phyloP scores from a whole-genome alignment of 352 stramenopile genomes.

The Phytopythium helicoides region DNA sequence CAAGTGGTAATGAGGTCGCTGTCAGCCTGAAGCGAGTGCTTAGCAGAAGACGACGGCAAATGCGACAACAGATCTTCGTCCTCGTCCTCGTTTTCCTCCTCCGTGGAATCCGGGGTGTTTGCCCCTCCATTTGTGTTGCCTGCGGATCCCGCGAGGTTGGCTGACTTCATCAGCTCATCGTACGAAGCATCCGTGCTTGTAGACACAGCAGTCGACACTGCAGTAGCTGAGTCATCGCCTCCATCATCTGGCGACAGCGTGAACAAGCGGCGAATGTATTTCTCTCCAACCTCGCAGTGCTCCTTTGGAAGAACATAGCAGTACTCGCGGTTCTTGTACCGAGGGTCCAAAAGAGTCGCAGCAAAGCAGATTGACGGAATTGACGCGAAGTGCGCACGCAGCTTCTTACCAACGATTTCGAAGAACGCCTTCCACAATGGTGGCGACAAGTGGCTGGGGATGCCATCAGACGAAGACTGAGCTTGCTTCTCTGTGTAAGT shows the following conservation, averaged over 20 bases:
- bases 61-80: slow-evolving; percentile 75
- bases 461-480: slow-evolving; percentile 15
- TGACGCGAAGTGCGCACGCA: slow-evolving; percentile 52
- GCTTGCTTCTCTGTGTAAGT: slow-evolving; percentile 69
- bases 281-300: slow-evolving; percentile 54
- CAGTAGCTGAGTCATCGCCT: background rate
- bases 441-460: slow-evolving; percentile 35
- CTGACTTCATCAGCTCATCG: slow-evolving; percentile 21
- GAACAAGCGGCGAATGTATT: slow-evolving; percentile 56
- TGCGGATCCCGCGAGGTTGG: background rate
- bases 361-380: slow-evolving; percentile 61
- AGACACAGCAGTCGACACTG: background rate
- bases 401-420: slow-evolving; percentile 38
- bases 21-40: slow-evolving; percentile 35
- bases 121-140: background rate
- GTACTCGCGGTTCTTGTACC: slow-evolving; percentile 81
- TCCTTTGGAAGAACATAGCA: slow-evolving; percentile 61
- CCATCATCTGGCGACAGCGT: slow-evolving; percentile 31
- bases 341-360: slow-evolving; percentile 71
- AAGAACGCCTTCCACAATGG: slow-evolving; percentile 66
- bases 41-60: slow-evolving; percentile 55
- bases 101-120: background rate
- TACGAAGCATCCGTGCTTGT: slow-evolving; percentile 22
- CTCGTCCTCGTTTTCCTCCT: slow-evolving; percentile 37
- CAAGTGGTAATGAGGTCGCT: slow-evolving; percentile 62